Evolutionary conservation across 2,329 filamentous ascomycete genomes (phyloP).

Genomic region (Neofusicoccum sp.): DNA sequence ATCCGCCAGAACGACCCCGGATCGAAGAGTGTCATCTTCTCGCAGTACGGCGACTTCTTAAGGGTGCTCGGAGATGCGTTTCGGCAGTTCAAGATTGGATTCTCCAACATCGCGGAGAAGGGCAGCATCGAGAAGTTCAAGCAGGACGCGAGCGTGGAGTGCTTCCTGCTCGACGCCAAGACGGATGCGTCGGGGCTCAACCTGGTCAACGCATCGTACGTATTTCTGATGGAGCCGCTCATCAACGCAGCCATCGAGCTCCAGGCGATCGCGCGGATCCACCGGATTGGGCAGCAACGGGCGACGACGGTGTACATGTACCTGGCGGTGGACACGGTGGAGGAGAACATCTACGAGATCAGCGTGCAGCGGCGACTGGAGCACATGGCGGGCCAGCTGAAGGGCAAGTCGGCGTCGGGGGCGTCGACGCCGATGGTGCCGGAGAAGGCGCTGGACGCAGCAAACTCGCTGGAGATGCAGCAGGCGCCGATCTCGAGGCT

Average conservation of each 20-base stretch:
- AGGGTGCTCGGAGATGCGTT: conserved; percentile 71
- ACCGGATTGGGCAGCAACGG: conserved; percentile 86
- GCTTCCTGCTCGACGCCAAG: conserved; percentile 85
- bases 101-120: conserved; percentile 65
- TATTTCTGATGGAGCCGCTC: conserved; percentile 90
- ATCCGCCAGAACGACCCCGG: conserved; percentile 79
- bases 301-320: conserved; percentile 96
- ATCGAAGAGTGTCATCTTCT: conserved; percentile 91
- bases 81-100: conserved; percentile 67
- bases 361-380: conserved; percentile 75
- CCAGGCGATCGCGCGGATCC: conserved; percentile 91
- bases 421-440: conserved; percentile 42
- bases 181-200: conserved; percentile 87
- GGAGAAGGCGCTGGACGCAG: conserved; percentile 69
- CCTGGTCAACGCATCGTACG: conserved; percentile 87
- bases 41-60: conserved; percentile 82
- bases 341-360: conserved; percentile 86
- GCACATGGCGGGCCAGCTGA: conserved; percentile 59
- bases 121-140: conserved; percentile 75
- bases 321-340: conserved; percentile 83
- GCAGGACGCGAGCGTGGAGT: conserved; percentile 69
- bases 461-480: conserved; percentile 81
- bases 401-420: conserved; percentile 22
- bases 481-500: conserved; percentile 67
- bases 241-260: conserved; percentile 92